Percentiles rank a stretch among this genome's conserved stretches.
phyloP scores from a whole-genome alignment of 257 asterid genomes.

The Nicotiana undulata region DNA sequence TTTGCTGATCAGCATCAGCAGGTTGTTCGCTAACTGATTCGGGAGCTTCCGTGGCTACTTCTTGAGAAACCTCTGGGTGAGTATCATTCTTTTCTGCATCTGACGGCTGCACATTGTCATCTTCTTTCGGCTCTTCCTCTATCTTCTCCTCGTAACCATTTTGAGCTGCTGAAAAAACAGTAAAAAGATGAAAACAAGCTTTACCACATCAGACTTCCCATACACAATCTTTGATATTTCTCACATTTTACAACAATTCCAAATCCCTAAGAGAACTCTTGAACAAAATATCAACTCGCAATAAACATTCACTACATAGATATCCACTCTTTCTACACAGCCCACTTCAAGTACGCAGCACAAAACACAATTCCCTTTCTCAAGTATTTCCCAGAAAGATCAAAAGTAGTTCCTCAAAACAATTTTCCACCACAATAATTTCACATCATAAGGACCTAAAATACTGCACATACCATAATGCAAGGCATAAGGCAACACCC shows the following conservation, averaged over 20 bases:
- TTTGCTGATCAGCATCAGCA: constrained; percentile 16
- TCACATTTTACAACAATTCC: background rate
- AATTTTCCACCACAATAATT: background rate
- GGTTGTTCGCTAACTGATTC: constrained; percentile 16
- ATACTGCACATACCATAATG: background rate
- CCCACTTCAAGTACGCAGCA: background rate
- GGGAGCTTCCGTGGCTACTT: constrained; percentile 24
- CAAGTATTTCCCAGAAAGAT: background rate
- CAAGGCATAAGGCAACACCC: background rate
- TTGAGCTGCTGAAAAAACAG: constrained; percentile 11
- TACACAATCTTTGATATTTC: background rate
- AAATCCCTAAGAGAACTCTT: background rate
- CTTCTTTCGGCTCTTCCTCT: constrained; percentile 19
- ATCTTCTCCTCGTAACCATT: constrained; percentile 23
- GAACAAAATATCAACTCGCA: background rate
- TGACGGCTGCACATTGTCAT: constrained; percentile 14
- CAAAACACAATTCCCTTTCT: background rate
- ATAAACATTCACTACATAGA: background rate
- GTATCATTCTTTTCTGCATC: constrained; percentile 14
- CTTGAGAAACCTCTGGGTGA: constrained; percentile 24
- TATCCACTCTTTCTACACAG: background rate
- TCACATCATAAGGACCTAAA: background rate
- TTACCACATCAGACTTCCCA: background rate
- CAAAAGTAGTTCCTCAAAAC: background rate
- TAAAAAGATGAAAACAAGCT: background rate